A percentile compares a stretch with the other conserved stretches of the same genome.
Conservation (phyloP, 805 yeast species). For the Nakazawaea ernobii region DNA sequence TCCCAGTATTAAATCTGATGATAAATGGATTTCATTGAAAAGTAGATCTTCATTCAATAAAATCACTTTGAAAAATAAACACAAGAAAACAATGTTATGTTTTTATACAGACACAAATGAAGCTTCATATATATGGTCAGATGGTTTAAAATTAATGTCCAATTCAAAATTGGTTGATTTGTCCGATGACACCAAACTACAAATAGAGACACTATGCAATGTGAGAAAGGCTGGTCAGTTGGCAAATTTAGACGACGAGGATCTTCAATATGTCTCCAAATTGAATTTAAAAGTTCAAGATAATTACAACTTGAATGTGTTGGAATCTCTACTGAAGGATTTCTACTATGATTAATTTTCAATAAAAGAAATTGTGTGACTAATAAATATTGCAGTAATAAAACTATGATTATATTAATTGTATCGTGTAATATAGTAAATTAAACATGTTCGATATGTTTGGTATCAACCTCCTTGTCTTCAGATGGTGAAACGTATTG, state of each 20-base stretch:
- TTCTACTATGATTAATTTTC: constrained; percentile 22
- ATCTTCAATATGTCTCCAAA: constrained; percentile 9
- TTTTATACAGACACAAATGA: constrained; percentile 70
- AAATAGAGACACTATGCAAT: constrained; percentile 36
- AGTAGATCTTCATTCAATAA: constrained; percentile 53
- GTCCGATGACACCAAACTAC: constrained; percentile 38
- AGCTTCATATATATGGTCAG: constrained; percentile 68
- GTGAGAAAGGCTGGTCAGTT: constrained; percentile 46
- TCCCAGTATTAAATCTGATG: constrained; percentile 26
- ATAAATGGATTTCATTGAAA: constrained; percentile 46
- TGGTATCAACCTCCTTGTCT: background rate
- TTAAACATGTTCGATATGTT: constrained; percentile 4
- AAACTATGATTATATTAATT: background rate
- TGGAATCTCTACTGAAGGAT: constrained; percentile 18
- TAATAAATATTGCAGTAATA: too few relatives aligned
- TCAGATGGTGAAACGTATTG: background rate
- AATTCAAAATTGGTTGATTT: constrained; percentile 27
- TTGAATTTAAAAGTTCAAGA: background rate
- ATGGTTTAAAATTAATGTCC: constrained; percentile 58
- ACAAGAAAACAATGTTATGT: constrained; percentile 37
- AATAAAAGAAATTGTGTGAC: constrained; percentile 2
- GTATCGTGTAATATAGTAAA: background rate
- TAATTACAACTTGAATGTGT: constrained; percentile 18
- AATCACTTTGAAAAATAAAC: constrained; percentile 42
- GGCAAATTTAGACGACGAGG: constrained; percentile 30